A percentile compares a stretch with the other conserved stretches of the same genome.
Conservation (phyloP, 805 yeast species). For the Metschnikowia picachoensis region DNA sequence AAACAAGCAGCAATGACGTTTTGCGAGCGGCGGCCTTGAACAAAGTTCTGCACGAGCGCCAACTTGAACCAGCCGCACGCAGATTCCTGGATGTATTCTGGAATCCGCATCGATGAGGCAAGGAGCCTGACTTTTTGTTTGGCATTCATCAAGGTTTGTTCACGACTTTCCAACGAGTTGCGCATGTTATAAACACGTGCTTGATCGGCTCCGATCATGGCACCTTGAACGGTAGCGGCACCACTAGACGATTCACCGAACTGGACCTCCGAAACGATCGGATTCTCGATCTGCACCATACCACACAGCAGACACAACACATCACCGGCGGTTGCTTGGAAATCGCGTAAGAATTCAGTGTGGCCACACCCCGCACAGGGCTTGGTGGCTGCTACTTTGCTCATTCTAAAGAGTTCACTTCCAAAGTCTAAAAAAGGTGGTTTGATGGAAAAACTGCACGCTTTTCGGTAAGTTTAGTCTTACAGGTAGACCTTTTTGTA, state of each 20-base stretch:
- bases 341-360: slow-evolving; percentile 16
- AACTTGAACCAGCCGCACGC: slow-evolving; percentile 87
- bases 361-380: slow-evolving; percentile 17
- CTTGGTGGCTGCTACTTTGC: slow-evolving; percentile 8
- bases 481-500: too few relatives aligned
- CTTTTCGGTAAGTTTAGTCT: too few relatives aligned
- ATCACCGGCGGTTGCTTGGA: slow-evolving; percentile 49
- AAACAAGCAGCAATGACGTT: slow-evolving; percentile 94
- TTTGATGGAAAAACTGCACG: too few relatives aligned
- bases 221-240: slow-evolving; percentile 94
- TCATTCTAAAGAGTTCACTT: slow-evolving; percentile 1
- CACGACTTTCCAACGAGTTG: slow-evolving; percentile 77
- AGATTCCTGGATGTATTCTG: slow-evolving; percentile 80
- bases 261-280: slow-evolving; percentile 92
- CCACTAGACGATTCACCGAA: slow-evolving; percentile 91
- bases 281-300: slow-evolving; percentile 82
- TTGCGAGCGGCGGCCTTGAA: slow-evolving; percentile 95
- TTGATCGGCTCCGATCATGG: slow-evolving; percentile 88
- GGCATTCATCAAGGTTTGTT: slow-evolving; percentile 84
- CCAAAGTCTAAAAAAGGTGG: background rate
- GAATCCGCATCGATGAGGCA: slow-evolving; percentile 73
- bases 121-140: slow-evolving; percentile 72
- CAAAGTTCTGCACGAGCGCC: slow-evolving; percentile 84
- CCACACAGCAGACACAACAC: slow-evolving; percentile 83
- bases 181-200: slow-evolving; percentile 67